Evolutionary conservation across 2,329 filamentous ascomycete species (phyloP).

Genomic region (Rutstroemia sp.): DNA sequence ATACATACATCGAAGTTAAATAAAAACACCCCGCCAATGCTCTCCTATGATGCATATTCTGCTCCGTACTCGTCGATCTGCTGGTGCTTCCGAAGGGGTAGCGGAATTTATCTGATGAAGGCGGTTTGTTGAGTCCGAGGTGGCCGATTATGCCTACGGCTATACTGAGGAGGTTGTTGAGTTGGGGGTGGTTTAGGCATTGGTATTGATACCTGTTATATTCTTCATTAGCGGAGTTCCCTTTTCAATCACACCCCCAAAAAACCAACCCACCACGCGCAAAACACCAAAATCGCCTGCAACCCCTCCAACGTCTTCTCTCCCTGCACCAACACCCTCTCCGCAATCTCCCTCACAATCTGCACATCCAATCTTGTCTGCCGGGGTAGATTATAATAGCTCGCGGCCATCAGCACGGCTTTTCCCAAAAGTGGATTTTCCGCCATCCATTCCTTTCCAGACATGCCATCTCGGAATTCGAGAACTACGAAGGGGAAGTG

Average conservation of each 20-base stretch:
- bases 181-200: slow-evolving; percentile 2
- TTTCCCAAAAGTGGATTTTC: slow-evolving; percentile 1
- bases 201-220: slow-evolving; percentile 8
- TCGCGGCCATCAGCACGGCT: slow-evolving; percentile 4
- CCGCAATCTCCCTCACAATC: slow-evolving; percentile 1
- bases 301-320: slow-evolving; percentile 6
- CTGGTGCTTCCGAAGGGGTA: neutral
- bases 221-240: neutral
- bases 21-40: slow-evolving; percentile 3
- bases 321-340: neutral
- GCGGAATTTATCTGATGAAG: neutral
- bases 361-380: neutral
- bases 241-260: neutral
- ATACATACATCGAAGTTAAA: slow-evolving; percentile 1
- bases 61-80: neutral
- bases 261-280: slow-evolving; percentile 2
- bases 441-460: neutral
- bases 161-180: slow-evolving; percentile 5
- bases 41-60: slow-evolving; percentile 2
- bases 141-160: neutral
- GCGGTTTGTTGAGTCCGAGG: slow-evolving; percentile 1
- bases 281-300: slow-evolving; percentile 7
- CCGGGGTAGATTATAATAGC: slow-evolving; percentile 3
- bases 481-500: slow-evolving; percentile 4
- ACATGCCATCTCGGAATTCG: neutral